Conservation (phyloP, 345 rosid genomes). For the Acer yangbiense region DNA sequence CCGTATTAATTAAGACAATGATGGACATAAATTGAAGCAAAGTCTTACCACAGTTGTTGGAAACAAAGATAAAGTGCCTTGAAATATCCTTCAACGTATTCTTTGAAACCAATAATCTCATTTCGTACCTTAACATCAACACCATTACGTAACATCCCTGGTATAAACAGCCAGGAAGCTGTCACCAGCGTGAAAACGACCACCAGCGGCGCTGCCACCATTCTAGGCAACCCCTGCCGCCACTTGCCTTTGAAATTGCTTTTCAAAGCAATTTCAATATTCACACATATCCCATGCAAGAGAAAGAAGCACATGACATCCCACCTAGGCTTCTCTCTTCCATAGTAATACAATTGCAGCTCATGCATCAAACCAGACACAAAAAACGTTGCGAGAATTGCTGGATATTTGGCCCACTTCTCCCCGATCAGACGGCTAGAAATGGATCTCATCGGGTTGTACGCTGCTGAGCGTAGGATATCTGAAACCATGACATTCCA, state of each 20-base stretch:
- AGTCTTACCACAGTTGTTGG: too few species aligned
- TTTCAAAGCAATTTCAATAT: constrained; percentile 20
- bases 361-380: constrained; percentile 36
- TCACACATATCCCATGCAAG: constrained; percentile 26
- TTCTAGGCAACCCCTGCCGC: constrained; percentile 14
- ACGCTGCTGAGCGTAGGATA: constrained; percentile 21
- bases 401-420: constrained; percentile 12
- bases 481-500: constrained; percentile 31
- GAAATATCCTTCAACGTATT: neutral
- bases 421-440: neutral
- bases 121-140: constrained; percentile 17
- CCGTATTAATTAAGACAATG: too few species aligned
- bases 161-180: constrained; percentile 29
- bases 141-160: constrained; percentile 13
- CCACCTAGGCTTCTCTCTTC: constrained; percentile 27
- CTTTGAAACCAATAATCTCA: constrained; percentile 17
- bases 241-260: neutral
- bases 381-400: constrained; percentile 8
- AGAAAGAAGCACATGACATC: constrained; percentile 32
- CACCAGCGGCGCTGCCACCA: constrained; percentile 21
- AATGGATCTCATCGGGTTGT: neutral
- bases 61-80: too few species aligned
- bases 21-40: too few species aligned
- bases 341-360: constrained; percentile 24
- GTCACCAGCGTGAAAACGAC: constrained; percentile 7